These are phyloP conservation scores for Bullera alba DNA, from an alignment of 768 basidiomycete genomes.

Conservation along the genomic window DNA sequence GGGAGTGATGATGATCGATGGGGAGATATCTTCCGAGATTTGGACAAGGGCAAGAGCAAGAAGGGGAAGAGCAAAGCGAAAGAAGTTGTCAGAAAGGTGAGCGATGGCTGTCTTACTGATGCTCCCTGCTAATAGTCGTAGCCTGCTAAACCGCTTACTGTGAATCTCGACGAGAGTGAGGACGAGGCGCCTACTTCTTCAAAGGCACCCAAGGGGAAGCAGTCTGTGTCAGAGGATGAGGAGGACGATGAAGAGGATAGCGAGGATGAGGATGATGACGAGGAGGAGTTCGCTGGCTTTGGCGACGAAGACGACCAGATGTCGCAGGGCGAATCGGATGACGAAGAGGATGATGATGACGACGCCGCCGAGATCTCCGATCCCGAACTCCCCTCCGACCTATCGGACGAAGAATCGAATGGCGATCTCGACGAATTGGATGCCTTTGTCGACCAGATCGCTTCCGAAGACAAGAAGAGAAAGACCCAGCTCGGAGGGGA, in stretches of 20 bases:
- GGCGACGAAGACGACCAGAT: constrained; percentile 21
- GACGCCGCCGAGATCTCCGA: constrained; percentile 50
- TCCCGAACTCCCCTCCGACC: constrained; percentile 31
- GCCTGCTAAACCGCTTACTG: constrained; percentile 34
- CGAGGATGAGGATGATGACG: constrained; percentile 15
- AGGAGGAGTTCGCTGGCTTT: constrained; percentile 7
- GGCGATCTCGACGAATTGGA: constrained; percentile 61
- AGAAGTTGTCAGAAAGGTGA: constrained; percentile 36
- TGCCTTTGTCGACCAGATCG: constrained; percentile 63
- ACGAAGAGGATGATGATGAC: constrained; percentile 22
- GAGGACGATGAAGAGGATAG: constrained; percentile 12
- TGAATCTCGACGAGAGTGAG: constrained; percentile 51
- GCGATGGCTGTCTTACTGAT: not conserved
- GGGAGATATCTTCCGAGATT: constrained; percentile 43
- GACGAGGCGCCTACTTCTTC: constrained; percentile 46
- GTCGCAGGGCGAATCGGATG: constrained; percentile 24
- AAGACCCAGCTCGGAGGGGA: constrained; percentile 53
- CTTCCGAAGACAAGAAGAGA: constrained; percentile 60
- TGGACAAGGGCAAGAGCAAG: constrained; percentile 29
- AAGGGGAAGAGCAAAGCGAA: constrained; percentile 29
- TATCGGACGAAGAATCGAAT: constrained; percentile 35
- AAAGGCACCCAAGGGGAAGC: not conserved
- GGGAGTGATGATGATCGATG: constrained; percentile 45
- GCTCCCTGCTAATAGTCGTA: constrained; percentile 9
- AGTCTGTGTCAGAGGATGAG: constrained; percentile 47